Conservation (phyloP, 176 grass and related monocot species). For the Triticum timopheevii region DNA sequence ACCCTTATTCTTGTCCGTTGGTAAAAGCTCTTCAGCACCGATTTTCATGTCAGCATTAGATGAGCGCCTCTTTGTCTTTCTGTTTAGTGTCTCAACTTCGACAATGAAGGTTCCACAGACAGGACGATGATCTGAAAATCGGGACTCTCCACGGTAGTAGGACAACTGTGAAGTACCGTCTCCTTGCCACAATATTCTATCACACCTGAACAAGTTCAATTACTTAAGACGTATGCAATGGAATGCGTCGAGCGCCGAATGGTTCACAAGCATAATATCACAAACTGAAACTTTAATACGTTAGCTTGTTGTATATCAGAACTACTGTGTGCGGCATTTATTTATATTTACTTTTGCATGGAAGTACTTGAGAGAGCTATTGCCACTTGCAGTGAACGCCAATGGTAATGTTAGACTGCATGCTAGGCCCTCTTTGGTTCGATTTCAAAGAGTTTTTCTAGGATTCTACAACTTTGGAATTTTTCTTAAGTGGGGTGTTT, state of each 20-base stretch:
- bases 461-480: not conserved
- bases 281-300: not conserved
- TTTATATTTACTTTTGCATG: not conserved
- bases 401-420: not conserved
- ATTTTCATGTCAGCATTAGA: slow-evolving; percentile 58
- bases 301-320: not conserved
- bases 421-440: not conserved
- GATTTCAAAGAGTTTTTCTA: not conserved
- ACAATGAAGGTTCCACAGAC: slow-evolving; percentile 61
- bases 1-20: slow-evolving; percentile 32
- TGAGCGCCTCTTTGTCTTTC: slow-evolving; percentile 21
- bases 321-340: not conserved
- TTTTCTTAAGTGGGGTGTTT: not conserved
- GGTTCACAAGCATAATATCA: slow-evolving; percentile 12
- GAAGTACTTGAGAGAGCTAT: not conserved
- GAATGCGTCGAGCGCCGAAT: not conserved
- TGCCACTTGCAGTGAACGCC: not conserved
- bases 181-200: slow-evolving; percentile 85
- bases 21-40: slow-evolving; percentile 54
- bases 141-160: slow-evolving; percentile 72
- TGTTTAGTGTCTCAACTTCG: slow-evolving; percentile 50
- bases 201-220: slow-evolving; percentile 66
- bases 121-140: slow-evolving; percentile 85
- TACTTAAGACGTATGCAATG: not conserved
- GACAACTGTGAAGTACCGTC: slow-evolving; percentile 61